Base-by-base conservation (phyloP, 768 basidiomycete genomes). In the Lepiota brunneoincarnata region DNA sequence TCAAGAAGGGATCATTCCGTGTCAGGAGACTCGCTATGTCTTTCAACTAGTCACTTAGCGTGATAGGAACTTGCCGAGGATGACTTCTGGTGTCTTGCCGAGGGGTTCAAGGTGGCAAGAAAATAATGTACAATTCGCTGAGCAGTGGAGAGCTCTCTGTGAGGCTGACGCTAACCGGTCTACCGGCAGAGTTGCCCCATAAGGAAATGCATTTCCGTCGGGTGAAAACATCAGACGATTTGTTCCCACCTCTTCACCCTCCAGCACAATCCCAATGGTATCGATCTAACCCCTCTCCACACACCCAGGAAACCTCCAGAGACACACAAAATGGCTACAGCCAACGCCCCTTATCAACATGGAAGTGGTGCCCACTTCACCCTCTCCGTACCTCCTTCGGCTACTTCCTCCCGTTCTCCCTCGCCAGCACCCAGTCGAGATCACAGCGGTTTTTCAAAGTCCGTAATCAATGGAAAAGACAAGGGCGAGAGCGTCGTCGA, bases 391-490 rank as follows among this genome's bases (percentile, higher is more conserved):
- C 67, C 71, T 2, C 63, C 64, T 6, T 72, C 70, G 2, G 63
- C 61, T 49, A 59, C 66, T 6, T 71, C 71, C 20, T 72, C 72
- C 17, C 60, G 72, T 26, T 61, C 69, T 3, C 45, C 69, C 7
- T 73, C 71, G 4, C 70, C 72, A 41, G 61, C 66, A 7, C 67
- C 62, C 15, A 59, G 58, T 21, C 35, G 60, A 40, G 51, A 58
- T 51, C 58, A 58, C 42, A n/a, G 41, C 51, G 54, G 54, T 47
- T 44, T 58, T 44, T 35, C n/a, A 39, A 56, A 34, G 28, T 47
- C 48, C 21, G 40, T 20, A 48, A 6, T n/a, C 17, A 45, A 55
- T 23, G 56, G 52, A 17, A 54, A 51, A n/a, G 42, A 58, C 52
- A 51, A 45, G 48, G 54, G 35, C 20, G 44, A 41, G 56, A 57